Conservation (phyloP, 2,329 filamentous ascomycete genomes). For the Fusarium beomiforme region DNA sequence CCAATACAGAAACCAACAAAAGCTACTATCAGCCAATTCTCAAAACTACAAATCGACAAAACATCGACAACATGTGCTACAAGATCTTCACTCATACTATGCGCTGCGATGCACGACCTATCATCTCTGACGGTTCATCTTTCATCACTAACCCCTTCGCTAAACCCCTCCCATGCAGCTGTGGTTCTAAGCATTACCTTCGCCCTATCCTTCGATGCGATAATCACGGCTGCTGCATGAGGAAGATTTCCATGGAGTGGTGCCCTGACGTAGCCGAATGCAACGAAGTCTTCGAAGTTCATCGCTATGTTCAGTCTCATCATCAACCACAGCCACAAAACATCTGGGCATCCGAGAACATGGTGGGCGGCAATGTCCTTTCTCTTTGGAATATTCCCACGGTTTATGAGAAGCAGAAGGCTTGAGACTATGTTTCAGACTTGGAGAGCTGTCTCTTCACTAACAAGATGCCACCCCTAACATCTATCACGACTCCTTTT, state of each 20-base stretch:
- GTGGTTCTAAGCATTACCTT: slow-evolving; percentile 1
- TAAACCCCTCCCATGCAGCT: slow-evolving; percentile 32
- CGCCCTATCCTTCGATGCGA: slow-evolving; percentile 31
- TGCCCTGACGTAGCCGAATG: slow-evolving; percentile 30
- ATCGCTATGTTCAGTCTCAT: slow-evolving; percentile 32
- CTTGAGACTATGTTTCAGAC: not conserved
- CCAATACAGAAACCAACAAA: not conserved
- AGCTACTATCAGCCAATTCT: not conserved
- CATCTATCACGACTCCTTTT: not conserved
- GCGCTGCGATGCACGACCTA: slow-evolving; percentile 44
- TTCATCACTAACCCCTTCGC: slow-evolving; percentile 41
- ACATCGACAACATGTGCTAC: slow-evolving; percentile 36
- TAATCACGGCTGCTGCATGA: slow-evolving; percentile 43
- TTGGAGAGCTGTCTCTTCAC: slow-evolving; percentile 10
- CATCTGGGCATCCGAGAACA: not conserved
- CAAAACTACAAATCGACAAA: not conserved
- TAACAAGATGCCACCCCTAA: not conserved
- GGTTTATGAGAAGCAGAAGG: not conserved
- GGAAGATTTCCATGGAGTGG: slow-evolving; percentile 12
- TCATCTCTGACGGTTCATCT: slow-evolving; percentile 38
- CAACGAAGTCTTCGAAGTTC: slow-evolving; percentile 4
- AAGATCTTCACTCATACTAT: slow-evolving; percentile 42
- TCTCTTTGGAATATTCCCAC: not conserved
- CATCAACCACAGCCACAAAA: not conserved
- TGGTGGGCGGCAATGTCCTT: not conserved